These are phyloP conservation scores for Hexamita inflata DNA, from an alignment of 208 protist species.

Conservation along the genomic window DNA sequence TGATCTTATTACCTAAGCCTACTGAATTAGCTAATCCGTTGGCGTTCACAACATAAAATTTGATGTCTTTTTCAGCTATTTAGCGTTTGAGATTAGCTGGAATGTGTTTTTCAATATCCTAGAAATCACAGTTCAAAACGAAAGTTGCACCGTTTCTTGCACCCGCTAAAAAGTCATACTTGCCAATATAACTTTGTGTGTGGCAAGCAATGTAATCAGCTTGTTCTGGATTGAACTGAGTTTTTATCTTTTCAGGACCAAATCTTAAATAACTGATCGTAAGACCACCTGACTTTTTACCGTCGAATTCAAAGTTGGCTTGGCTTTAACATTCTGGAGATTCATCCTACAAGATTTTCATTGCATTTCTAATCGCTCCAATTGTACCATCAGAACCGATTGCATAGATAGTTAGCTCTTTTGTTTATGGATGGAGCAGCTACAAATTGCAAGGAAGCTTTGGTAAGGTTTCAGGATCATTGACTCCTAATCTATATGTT, in stretches of 20 bases:
- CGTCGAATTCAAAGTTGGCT: conserved; percentile 58
- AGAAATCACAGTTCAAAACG: neutral
- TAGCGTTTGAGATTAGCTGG: conserved; percentile 44
- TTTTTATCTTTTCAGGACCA: neutral
- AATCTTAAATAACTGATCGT: conserved; percentile 58
- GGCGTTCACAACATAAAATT: conserved; percentile 52
- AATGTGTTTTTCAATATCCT: conserved; percentile 44
- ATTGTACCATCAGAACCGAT: conserved; percentile 59
- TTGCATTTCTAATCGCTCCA: conserved; percentile 55
- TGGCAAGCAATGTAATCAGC: conserved; percentile 58
- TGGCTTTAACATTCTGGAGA: conserved; percentile 44
- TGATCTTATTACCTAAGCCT: conserved; percentile 33
- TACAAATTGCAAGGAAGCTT: too few relatives aligned
- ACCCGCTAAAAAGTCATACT: neutral
- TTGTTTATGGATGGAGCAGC: neutral
- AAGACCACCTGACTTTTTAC: conserved; percentile 53
- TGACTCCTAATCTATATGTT: neutral
- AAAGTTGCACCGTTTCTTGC: neutral
- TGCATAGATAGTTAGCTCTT: conserved; percentile 46
- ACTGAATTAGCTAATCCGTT: conserved; percentile 40
- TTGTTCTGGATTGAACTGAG: conserved; percentile 48
- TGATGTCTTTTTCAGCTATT: conserved; percentile 43
- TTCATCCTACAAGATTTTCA: conserved; percentile 53
- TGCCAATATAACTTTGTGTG: conserved; percentile 45
- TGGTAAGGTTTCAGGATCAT: too few relatives aligned